A percentile compares a stretch with the other conserved stretches of the same genome.
These are phyloP conservation scores for Athelia sp. DNA, from an alignment of 1,284 basidiomycete species.

Conservation along the genomic window DNA sequence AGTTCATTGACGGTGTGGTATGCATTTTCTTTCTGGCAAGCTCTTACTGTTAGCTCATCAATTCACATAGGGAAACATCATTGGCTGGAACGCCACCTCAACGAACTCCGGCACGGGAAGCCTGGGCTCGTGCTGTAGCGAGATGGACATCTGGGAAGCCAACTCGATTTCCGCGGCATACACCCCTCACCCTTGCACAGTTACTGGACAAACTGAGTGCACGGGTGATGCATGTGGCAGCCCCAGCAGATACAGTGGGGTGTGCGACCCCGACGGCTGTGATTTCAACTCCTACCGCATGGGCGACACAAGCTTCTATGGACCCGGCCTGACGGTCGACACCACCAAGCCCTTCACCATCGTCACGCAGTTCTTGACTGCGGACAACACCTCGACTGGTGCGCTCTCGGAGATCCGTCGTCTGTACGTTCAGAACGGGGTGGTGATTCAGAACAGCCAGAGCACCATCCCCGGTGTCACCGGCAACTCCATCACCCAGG, in stretches of 20 bases:
- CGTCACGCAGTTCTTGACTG: slow-evolving; percentile 48
- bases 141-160: slow-evolving; percentile 58
- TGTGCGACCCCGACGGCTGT: no score
- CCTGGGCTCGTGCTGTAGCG: slow-evolving; percentile 50
- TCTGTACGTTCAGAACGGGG: slow-evolving; percentile 51
- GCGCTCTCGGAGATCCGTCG: slow-evolving; percentile 46
- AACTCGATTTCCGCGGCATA: slow-evolving; percentile 42
- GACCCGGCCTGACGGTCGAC: slow-evolving; percentile 37
- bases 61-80: slow-evolving; percentile 36
- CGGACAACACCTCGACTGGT: slow-evolving; percentile 38
- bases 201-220: slow-evolving; percentile 39
- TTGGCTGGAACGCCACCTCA: slow-evolving; percentile 33
- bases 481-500: no score
- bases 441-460: slow-evolving; percentile 45
- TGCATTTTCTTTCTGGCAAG: slow-evolving; percentile 2
- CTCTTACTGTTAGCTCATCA: slow-evolving; percentile 4
- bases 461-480: slow-evolving; percentile 36
- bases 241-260: slow-evolving; percentile 45
- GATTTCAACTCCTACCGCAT: slow-evolving; percentile 49
- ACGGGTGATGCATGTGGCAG: slow-evolving; percentile 33
- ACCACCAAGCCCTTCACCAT: no score
- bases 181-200: slow-evolving; percentile 42
- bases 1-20: slow-evolving; percentile 47
- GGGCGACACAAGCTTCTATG: slow-evolving; percentile 44
- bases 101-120: slow-evolving; percentile 35